Evolutionary conservation across 2,329 filamentous ascomycete genomes (phyloP).

Genomic region (Penicillium decumbens): DNA sequence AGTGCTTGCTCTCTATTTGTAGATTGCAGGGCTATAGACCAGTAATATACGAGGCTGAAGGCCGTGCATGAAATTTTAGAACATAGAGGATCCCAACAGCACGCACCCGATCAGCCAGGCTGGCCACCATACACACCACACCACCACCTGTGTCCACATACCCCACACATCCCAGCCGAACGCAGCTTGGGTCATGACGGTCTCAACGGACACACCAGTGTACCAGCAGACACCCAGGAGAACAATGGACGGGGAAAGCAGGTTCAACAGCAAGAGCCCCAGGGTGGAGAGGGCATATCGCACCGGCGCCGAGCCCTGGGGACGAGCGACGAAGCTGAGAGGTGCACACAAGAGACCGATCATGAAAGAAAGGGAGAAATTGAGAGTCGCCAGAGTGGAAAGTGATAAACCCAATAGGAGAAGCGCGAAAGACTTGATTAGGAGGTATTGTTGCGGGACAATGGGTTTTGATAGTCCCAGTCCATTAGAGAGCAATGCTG

Average conservation of each 20-base stretch:
- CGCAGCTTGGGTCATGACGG: slow-evolving; percentile 66
- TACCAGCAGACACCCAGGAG: slow-evolving; percentile 49
- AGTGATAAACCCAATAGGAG: slow-evolving; percentile 87
- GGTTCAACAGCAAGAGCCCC: slow-evolving; percentile 52
- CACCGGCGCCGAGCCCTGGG: slow-evolving; percentile 19
- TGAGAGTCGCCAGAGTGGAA: slow-evolving; percentile 86
- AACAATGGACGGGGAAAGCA: slow-evolving; percentile 57
- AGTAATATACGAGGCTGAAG: not conserved
- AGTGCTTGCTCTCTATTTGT: not conserved
- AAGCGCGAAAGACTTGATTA: slow-evolving; percentile 88
- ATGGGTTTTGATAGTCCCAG: slow-evolving; percentile 50
- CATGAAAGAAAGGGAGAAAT: slow-evolving; percentile 86
- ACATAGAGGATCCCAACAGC: slow-evolving; percentile 34
- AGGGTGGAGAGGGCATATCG: slow-evolving; percentile 30
- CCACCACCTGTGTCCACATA: slow-evolving; percentile 78
- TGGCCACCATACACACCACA: slow-evolving; percentile 97
- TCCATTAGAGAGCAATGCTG: slow-evolving; percentile 49
- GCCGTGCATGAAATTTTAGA: slow-evolving; percentile 12
- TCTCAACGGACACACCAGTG: slow-evolving; percentile 49
- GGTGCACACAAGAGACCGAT: slow-evolving; percentile 75
- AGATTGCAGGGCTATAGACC: not conserved
- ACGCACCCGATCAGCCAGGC: slow-evolving; percentile 67
- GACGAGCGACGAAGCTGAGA: slow-evolving; percentile 62
- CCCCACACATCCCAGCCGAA: slow-evolving; percentile 88
- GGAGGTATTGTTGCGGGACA: slow-evolving; percentile 62